Percentiles rank a stretch among this genome's conserved stretches.
Evolutionary conservation across 2,329 filamentous ascomycete species (phyloP).

Genomic region (Aphanoascus verrucosus): DNA sequence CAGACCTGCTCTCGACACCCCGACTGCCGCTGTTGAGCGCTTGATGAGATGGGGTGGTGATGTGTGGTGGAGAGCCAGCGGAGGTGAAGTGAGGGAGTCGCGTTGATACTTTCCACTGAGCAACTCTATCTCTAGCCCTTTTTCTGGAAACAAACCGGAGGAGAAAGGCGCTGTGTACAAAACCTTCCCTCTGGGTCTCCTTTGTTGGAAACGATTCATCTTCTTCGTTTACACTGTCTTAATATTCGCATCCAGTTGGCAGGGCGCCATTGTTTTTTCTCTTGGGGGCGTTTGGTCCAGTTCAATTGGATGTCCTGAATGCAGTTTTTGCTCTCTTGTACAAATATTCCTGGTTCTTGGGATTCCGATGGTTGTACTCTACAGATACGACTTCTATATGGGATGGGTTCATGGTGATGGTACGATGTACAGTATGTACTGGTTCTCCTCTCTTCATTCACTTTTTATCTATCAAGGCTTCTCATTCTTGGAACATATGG

Average conservation of each 20-base stretch:
- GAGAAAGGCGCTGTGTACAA: neutral
- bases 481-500: too few species aligned
- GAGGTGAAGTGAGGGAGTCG: slow-evolving; percentile 46
- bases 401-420: neutral
- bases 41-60: slow-evolving; percentile 83
- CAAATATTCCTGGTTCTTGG: too few species aligned
- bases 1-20: slow-evolving; percentile 73
- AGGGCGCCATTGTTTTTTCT: too few species aligned
- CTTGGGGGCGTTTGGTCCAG: too few species aligned
- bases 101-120: neutral
- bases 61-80: slow-evolving; percentile 83
- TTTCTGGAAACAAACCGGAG: neutral
- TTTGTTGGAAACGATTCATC: neutral
- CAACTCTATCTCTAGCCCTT: neutral
- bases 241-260: neutral
- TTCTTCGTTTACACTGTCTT: neutral
- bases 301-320: too few species aligned
- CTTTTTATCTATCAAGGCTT: neutral
- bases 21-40: slow-evolving; percentile 68
- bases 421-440: neutral
- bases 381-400: neutral
- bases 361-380: too few species aligned
- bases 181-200: neutral
- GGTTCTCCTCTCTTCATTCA: neutral
- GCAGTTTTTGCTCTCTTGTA: too few species aligned